A percentile compares a stretch with the other conserved stretches of the same genome.
phyloP scores from a whole-genome alignment of 345 rosid species.

The Eucalyptus marginata region DNA sequence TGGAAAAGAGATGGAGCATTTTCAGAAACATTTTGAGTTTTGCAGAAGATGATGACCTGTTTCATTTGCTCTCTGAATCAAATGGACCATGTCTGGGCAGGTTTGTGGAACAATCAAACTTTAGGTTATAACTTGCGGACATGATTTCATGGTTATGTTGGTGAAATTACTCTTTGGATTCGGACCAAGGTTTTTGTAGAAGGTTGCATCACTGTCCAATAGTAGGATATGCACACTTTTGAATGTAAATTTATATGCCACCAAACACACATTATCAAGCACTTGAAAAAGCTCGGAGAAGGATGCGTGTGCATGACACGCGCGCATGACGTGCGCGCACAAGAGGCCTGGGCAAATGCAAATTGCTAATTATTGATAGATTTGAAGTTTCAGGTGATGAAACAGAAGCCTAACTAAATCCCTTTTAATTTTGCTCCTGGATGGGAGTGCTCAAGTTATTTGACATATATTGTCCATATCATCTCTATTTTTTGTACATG shows the following conservation, averaged over 20 bases:
- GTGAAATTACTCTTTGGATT: neutral
- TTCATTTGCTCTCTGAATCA: neutral
- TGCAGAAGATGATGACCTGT: neutral
- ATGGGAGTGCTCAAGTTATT: neutral
- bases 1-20: neutral
- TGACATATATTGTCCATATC: neutral
- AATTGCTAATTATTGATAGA: neutral
- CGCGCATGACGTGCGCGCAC: accelerated
- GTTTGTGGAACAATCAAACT: neutral
- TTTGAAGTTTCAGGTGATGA: neutral
- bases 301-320: neutral
- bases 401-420: neutral
- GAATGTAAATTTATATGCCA: neutral
- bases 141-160: neutral
- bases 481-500: neutral
- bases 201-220: neutral
- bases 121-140: neutral
- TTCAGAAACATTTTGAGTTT: neutral
- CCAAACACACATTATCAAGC: neutral
- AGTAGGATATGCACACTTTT: neutral
- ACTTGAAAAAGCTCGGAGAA: neutral
- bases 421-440: neutral
- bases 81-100: neutral
- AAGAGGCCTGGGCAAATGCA: neutral
- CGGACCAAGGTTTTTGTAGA: neutral